phyloP scores from a whole-genome alignment of 1,284 basidiomycete species.

The Ganoderma lucidum region DNA sequence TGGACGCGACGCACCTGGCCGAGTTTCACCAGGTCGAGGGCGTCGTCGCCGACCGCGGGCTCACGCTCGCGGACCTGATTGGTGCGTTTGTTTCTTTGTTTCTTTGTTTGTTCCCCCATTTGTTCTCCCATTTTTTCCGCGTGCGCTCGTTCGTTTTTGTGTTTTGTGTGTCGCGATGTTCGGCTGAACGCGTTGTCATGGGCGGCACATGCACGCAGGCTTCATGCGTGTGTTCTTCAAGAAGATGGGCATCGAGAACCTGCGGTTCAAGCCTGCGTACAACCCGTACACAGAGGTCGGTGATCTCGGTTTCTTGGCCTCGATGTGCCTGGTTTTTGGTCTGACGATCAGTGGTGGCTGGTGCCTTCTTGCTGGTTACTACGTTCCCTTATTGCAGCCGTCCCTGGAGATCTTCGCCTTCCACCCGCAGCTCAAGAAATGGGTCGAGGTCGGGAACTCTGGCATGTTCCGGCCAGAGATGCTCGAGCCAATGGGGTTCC shows the following conservation, averaged over 20 bases:
- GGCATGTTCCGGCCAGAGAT: conserved; percentile 99
- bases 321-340: background rate
- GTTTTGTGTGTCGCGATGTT: background rate
- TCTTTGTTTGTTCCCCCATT: background rate
- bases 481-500: conserved; percentile 99
- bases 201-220: conserved; percentile 53
- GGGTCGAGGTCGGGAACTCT: conserved; percentile 97
- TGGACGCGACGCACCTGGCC: conserved; percentile 98
- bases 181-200: conserved; percentile 1
- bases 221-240: conserved; percentile 99
- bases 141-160: background rate
- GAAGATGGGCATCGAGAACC: conserved; percentile 95
- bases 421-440: conserved; percentile 93
- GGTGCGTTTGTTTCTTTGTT: conserved; percentile 56
- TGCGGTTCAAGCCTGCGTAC: conserved; percentile 98
- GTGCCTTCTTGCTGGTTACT: background rate
- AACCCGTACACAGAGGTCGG: conserved; percentile 95
- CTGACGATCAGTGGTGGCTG: conserved; percentile 7
- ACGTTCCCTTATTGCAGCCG: conserved; percentile 59
- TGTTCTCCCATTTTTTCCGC: background rate
- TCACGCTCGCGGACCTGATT: conserved; percentile 97
- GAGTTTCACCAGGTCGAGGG: conserved; percentile 99
- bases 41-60: conserved; percentile 93
- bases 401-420: conserved; percentile 99
- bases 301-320: conserved; percentile 20